Percentiles rank a stretch among this genome's conserved stretches.
These are phyloP conservation scores for Leishmania amazonensis DNA, from an alignment of 208 protist species.

Conservation along the genomic window DNA sequence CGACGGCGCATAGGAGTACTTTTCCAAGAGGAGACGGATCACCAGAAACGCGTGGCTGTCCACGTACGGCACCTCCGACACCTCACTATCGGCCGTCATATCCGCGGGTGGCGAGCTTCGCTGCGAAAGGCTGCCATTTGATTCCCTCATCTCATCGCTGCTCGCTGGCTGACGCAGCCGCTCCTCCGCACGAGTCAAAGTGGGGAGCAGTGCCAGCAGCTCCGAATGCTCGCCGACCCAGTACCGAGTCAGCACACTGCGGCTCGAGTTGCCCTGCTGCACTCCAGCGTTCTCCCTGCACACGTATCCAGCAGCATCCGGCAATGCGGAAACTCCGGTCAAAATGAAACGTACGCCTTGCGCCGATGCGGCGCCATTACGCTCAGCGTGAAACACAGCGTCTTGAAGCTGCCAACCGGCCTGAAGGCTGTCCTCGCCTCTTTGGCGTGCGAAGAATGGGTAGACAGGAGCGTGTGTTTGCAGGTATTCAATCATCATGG, in stretches of 20 bases:
- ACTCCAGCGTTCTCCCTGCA: neutral
- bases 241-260: constrained; percentile 44
- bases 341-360: constrained; percentile 43
- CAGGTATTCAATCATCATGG: constrained; percentile 37
- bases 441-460: constrained; percentile 32
- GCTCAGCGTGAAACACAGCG: constrained; percentile 19
- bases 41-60: constrained; percentile 66
- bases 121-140: constrained; percentile 3
- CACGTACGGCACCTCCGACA: constrained; percentile 25
- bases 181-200: constrained; percentile 43
- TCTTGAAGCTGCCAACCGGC: constrained; percentile 17
- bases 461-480: constrained; percentile 36
- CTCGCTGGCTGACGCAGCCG: neutral
- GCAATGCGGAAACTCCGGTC: constrained; percentile 16
- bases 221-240: constrained; percentile 44
- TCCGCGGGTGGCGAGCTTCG: neutral
- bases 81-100: neutral
- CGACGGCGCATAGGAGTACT: constrained; percentile 29
- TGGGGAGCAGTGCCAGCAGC: constrained; percentile 21
- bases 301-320: neutral
- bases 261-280: constrained; percentile 18
- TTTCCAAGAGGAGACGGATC: constrained; percentile 43
- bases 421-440: neutral
- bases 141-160: constrained; percentile 7
- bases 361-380: constrained; percentile 15